Conservation (phyloP, 2,329 filamentous ascomycete genomes). For the Stachybotrys chartarum region DNA sequence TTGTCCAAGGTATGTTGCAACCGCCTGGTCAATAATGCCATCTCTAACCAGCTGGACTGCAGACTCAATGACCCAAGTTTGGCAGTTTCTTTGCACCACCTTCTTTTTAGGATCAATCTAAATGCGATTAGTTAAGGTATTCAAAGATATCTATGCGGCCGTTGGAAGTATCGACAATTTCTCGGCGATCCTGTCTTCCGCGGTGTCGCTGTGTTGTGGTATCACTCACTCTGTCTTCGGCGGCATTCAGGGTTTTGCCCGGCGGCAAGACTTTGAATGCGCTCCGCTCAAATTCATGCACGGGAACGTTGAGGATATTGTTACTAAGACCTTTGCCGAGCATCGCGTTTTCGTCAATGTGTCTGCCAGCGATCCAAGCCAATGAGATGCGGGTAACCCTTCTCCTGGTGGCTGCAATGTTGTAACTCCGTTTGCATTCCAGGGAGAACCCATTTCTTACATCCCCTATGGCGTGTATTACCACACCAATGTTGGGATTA, state of each 20-base stretch:
- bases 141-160: no score
- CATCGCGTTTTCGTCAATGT: slow-evolving; percentile 17
- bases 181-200: no score
- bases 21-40: slow-evolving; percentile 14
- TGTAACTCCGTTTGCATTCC: slow-evolving; percentile 17
- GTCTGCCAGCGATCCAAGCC: slow-evolving; percentile 18
- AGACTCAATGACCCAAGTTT: slow-evolving; percentile 28
- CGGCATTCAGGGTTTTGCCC: slow-evolving; percentile 8
- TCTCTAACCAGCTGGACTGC: slow-evolving; percentile 19
- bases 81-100: slow-evolving; percentile 22
- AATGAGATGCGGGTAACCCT: no score
- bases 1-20: slow-evolving; percentile 15
- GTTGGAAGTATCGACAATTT: no score
- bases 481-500: slow-evolving; percentile 14
- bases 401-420: slow-evolving; percentile 12
- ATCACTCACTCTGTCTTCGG: background rate
- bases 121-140: no score
- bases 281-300: slow-evolving; percentile 18
- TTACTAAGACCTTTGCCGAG: slow-evolving; percentile 13
- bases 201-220: no score
- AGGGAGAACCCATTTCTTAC: slow-evolving; percentile 22
- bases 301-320: slow-evolving; percentile 12
- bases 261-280: slow-evolving; percentile 9
- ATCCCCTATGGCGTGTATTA: slow-evolving; percentile 21
- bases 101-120: slow-evolving; percentile 6